phyloP scores from a whole-genome alignment of 257 asterid species.

The Salvia rosmarinus region DNA sequence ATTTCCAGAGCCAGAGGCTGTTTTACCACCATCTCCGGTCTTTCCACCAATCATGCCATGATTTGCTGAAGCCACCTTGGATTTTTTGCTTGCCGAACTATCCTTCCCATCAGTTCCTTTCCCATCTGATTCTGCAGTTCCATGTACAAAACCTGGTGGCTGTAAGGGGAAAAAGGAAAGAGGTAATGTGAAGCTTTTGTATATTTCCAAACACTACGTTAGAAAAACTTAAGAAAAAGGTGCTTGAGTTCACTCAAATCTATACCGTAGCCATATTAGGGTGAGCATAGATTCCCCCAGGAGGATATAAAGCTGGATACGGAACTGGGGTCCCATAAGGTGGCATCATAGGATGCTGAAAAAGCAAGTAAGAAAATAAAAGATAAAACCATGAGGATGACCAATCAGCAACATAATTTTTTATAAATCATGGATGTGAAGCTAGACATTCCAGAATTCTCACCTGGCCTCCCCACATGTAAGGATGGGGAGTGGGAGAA shows the following conservation, averaged over 20 bases:
- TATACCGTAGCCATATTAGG: conserved; percentile 80
- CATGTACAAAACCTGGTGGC: conserved; percentile 55
- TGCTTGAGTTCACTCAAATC: conserved; percentile 16
- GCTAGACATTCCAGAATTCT: conserved; percentile 21
- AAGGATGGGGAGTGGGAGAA: conserved; percentile 91
- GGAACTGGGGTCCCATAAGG: conserved; percentile 99
- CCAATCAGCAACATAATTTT: not conserved
- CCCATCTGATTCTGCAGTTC: conserved; percentile 60
- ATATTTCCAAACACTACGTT: not conserved
- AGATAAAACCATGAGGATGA: not conserved
- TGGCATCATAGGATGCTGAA: conserved; percentile 94
- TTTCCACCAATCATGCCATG: conserved; percentile 50
- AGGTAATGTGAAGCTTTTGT: conserved; percentile 17
- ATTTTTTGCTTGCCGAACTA: conserved; percentile 56
- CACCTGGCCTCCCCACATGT: conserved; percentile 95
- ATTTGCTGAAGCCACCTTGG: conserved; percentile 55
- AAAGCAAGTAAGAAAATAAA: conserved; percentile 18
- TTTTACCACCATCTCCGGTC: conserved; percentile 63
- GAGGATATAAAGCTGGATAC: conserved; percentile 88
- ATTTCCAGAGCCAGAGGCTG: conserved; percentile 83
- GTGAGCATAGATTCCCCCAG: conserved; percentile 89
- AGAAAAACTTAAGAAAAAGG: not conserved
- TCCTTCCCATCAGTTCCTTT: conserved; percentile 69
- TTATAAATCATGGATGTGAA: conserved; percentile 8
- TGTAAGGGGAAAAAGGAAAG: conserved; percentile 35